Percentiles rank a stretch among this genome's conserved stretches.
These are phyloP conservation scores for Afroboletus lepidellus DNA, from an alignment of 1,284 basidiomycete genomes.

Conservation along the genomic window DNA sequence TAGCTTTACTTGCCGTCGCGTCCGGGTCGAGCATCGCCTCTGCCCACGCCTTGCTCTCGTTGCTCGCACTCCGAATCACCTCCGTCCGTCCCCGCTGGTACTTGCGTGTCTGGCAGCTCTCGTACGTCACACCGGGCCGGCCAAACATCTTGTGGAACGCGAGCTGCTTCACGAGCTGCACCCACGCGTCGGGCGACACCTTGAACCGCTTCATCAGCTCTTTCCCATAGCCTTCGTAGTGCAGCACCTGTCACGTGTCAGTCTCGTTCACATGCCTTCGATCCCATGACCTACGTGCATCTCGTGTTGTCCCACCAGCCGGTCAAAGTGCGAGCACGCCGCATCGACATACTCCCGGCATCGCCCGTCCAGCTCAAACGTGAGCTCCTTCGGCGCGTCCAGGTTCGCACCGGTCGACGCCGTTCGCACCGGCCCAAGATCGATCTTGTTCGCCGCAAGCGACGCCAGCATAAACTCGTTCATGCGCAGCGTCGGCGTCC, in stretches of 20 bases:
- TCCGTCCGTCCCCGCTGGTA: conserved; percentile 92
- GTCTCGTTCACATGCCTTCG: not conserved
- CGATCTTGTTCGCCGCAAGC: conserved; percentile 76
- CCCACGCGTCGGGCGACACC: conserved; percentile 92
- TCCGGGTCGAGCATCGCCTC: conserved; percentile 80
- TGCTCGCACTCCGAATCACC: conserved; percentile 85
- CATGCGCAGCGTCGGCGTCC: conserved; percentile 91
- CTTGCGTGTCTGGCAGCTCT: conserved; percentile 93
- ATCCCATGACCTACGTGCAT: conserved; percentile 57
- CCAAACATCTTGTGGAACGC: conserved; percentile 88
- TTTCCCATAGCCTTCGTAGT: conserved; percentile 94
- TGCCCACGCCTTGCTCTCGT: conserved; percentile 84
- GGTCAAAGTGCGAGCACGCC: conserved; percentile 70
- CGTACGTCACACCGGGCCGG: conserved; percentile 86
- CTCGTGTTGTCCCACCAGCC: conserved; percentile 78
- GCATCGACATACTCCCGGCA: conserved; percentile 54
- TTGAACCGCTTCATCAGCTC: conserved; percentile 86
- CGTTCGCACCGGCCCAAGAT: conserved; percentile 55
- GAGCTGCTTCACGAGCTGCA: conserved; percentile 93
- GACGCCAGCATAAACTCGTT: conserved; percentile 92
- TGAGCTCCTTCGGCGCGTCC: conserved; percentile 64
- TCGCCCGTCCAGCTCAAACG: conserved; percentile 67
- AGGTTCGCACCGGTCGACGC: conserved; percentile 46
- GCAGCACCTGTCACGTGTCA: conserved; percentile 55
- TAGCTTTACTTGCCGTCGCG: conserved; percentile 44